These are phyloP conservation scores for Stevia rebaudiana DNA, from an alignment of 140 eudicot genomes.

Conservation along the genomic window DNA sequence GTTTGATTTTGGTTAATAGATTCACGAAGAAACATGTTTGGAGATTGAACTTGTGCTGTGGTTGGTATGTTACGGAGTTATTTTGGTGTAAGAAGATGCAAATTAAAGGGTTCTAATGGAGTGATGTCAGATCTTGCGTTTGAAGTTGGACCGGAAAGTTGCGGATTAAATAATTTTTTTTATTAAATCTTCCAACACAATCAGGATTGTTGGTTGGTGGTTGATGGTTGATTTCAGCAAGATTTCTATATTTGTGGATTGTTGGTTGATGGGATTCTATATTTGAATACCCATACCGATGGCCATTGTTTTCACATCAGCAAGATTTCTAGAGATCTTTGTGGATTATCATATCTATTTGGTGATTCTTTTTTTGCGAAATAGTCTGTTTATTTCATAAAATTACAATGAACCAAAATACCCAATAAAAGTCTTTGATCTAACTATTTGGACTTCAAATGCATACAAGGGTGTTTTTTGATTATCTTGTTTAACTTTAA, in stretches of 20 bases:
- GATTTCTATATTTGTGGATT: neutral
- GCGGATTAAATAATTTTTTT: neutral
- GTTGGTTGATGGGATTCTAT: neutral
- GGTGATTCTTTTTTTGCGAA: neutral
- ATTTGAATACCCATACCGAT: neutral
- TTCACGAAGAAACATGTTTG: neutral
- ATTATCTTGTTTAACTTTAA: no score
- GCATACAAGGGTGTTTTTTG: no score
- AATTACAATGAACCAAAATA: no score
- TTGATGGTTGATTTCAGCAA: neutral
- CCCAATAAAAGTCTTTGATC: no score
- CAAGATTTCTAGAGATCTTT: constrained; percentile 1
- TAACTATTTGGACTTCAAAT: no score
- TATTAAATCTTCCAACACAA: neutral
- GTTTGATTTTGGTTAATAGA: neutral
- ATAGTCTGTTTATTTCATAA: neutral
- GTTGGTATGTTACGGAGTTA: neutral
- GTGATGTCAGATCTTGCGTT: neutral
- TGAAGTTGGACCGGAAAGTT: neutral
- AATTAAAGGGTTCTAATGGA: neutral
- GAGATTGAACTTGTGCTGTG: neutral
- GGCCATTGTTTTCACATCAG: neutral
- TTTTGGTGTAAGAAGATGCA: constrained; percentile 5
- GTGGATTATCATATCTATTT: neutral
- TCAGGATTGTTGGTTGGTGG: constrained; percentile 1